Base-by-base conservation (phyloP, 2,329 filamentous ascomycete genomes). In the Alternaria angustiovoidea region DNA sequence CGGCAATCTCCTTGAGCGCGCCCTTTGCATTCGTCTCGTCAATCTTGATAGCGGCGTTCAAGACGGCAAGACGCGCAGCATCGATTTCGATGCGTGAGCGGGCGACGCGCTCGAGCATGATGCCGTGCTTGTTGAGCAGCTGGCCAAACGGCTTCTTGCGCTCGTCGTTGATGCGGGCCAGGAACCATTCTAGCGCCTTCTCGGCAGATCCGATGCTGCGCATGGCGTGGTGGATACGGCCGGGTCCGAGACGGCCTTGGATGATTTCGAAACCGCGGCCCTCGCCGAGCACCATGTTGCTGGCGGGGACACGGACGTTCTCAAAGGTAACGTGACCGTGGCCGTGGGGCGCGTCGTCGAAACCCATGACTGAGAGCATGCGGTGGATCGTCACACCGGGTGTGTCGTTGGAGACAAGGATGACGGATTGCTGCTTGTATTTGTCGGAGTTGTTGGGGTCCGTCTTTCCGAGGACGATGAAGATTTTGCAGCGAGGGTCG, bases 171-270 rank as follows among this genome's bases (percentile, higher is more conserved):
- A 97, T 90, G 64, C 95, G 91, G 72, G 93, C 91, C 59, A 99
- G 87, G 87, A 98, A 91, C 91, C 92, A 97, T 75, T 98, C 94
- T 24, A 99, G 87, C 0, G 94, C 95, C 67, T 89, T 88, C 81
- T 99, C 95, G 18, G 95, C 90, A 53, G 93, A 91, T 54, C 95
- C 95, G 75, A 99, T 95, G 62, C 89, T 90, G 66, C 95, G 89
- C 95, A 99, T 99, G 61, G 93, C 93, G 82, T 99, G 95, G 83
- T 99, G 95, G 77, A 99, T 98, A 59, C 95, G 91, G 34, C 95
- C 95, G 1, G 95, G 95, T 1, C 95, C 95, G 24, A 99, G 89
- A 70, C 95, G 92, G 59, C 95, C 95, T 79, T 99, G 95, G 75
- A 99, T 97, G 76, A 99, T 97, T 81, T 99, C 95, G 79, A 99